Base-by-base conservation (phyloP, 441 rosid species). In the Flueggea neowawraea region DNA sequence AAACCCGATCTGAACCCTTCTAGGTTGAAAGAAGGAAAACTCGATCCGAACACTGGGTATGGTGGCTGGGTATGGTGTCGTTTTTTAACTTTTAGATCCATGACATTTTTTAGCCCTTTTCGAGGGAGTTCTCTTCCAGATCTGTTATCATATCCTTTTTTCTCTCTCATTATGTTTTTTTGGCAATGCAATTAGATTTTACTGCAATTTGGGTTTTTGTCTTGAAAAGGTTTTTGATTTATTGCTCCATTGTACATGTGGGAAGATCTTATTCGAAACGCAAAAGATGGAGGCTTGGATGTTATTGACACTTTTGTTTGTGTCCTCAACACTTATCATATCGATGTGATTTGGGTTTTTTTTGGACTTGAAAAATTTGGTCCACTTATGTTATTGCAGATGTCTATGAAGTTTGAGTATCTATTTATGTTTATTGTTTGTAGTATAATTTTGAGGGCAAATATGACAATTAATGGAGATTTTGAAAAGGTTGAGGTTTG, bases 251-350 rank as follows among this genome's bases (percentile, higher is more conserved):
- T 10, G 55, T 68, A 94, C 97, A 94, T 87, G 96, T 94, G 99
- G 99, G 89, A 84, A 66, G 95, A 85, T 86, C 99, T 95, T 65
- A 80, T 91, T 63, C 82, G 49, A 61, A 91, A 95, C 75, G 96
- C 96, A 50, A 95, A 91, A 81, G 85, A 89, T 67, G 97, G 99
- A 44, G 97, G 96, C n/a, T 78, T 91, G 58, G 96, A 94, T 81
- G 93, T 78, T 44, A 87, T 94, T 61, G 97, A 94, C 58, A 94
- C 99, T 17, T 91, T 89, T 41, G 95, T 94, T 53, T 95, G n/a
- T n/a, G n/a, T n/a, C n/a, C n/a, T n/a, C n/a, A n/a, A n/a, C n/a
- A n/a, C n/a, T n/a, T n/a, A n/a, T n/a, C n/a, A n/a, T n/a, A n/a
- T n/a, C n/a, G n/a, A n/a, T n/a, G n/a, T n/a, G n/a, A n/a, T 95